Conservation (phyloP, 352 stramenopile genomes). For the Phytophthora ohioensis region DNA sequence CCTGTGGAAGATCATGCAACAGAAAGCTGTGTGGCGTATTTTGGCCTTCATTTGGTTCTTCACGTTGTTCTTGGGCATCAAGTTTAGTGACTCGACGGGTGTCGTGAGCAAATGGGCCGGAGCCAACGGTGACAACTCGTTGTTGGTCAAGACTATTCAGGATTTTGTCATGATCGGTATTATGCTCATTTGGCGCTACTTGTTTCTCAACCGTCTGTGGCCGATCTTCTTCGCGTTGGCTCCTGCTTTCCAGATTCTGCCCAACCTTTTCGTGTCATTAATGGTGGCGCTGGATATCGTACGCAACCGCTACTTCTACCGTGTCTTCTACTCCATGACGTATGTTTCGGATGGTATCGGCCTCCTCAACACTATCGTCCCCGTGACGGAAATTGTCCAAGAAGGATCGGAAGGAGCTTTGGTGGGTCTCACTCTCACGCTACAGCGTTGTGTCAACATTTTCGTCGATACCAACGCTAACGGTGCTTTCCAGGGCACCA, state of each 20-base stretch:
- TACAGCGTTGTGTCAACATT: slow-evolving; percentile 65
- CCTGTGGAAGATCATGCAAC: slow-evolving; percentile 82
- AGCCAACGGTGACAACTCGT: slow-evolving; percentile 51
- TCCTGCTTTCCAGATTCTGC: slow-evolving; percentile 58
- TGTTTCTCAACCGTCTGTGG: slow-evolving; percentile 72
- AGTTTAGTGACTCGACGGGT: slow-evolving; percentile 56
- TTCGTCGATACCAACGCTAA: slow-evolving; percentile 65
- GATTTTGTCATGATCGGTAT: slow-evolving; percentile 67
- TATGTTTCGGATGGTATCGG: slow-evolving; percentile 66
- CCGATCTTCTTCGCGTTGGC: slow-evolving; percentile 63
- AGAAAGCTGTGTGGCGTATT: slow-evolving; percentile 78
- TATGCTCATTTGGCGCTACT: slow-evolving; percentile 60
- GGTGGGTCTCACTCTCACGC: slow-evolving; percentile 64
- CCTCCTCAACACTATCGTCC: slow-evolving; percentile 61
- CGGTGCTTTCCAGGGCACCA: slow-evolving; percentile 55
- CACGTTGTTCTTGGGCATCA: slow-evolving; percentile 63
- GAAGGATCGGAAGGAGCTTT: slow-evolving; percentile 68
- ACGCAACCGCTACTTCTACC: slow-evolving; percentile 70
- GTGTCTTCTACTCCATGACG: slow-evolving; percentile 54
- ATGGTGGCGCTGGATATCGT: slow-evolving; percentile 54
- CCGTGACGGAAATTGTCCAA: slow-evolving; percentile 74
- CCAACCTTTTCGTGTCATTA: slow-evolving; percentile 52
- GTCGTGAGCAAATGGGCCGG: slow-evolving; percentile 55
- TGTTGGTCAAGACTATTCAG: slow-evolving; percentile 54
- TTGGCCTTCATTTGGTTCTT: slow-evolving; percentile 74